Evolutionary conservation across 495 filamentous ascomycete species (phyloP).

Genomic region (Cenococcum geophilum): DNA sequence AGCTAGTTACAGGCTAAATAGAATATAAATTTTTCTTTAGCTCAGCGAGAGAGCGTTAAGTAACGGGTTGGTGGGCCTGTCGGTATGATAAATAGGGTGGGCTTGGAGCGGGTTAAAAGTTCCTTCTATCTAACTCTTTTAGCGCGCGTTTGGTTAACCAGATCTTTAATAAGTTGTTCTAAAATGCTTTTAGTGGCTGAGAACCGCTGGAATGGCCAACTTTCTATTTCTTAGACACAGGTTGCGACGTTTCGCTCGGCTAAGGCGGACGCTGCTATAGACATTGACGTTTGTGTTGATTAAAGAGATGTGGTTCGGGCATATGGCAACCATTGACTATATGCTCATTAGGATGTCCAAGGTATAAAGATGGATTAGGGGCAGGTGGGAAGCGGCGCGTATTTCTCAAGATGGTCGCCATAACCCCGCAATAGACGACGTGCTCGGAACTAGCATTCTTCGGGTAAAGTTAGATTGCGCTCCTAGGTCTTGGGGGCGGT

Average conservation of each 20-base stretch:
- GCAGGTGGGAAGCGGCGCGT: slow-evolving; percentile 17
- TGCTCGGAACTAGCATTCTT: slow-evolving; percentile 10
- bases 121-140: slow-evolving; percentile 33
- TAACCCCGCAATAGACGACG: slow-evolving; percentile 11
- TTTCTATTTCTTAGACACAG: slow-evolving; percentile 29
- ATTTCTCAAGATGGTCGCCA: slow-evolving; percentile 12
- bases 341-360: slow-evolving; percentile 9
- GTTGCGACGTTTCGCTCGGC: slow-evolving; percentile 12
- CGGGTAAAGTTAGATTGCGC: background rate
- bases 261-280: slow-evolving; percentile 15
- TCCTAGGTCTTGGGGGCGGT: background rate
- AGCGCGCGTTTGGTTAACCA: slow-evolving; percentile 34
- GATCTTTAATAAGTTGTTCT: slow-evolving; percentile 33
- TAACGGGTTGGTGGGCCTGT: slow-evolving; percentile 22
- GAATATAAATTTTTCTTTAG: slow-evolving; percentile 24
- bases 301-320: slow-evolving; percentile 19
- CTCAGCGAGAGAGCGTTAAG: slow-evolving; percentile 26
- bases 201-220: slow-evolving; percentile 16
- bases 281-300: slow-evolving; percentile 20
- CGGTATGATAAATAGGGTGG: slow-evolving; percentile 14
- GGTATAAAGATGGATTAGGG: slow-evolving; percentile 8
- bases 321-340: slow-evolving; percentile 20
- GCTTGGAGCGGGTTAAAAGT: slow-evolving; percentile 21
- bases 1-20: too few relatives aligned
- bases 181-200: slow-evolving; percentile 29